These are phyloP conservation scores for Rhodotorula glutinis DNA, from an alignment of 1,284 basidiomycete genomes.

Conservation along the genomic window DNA sequence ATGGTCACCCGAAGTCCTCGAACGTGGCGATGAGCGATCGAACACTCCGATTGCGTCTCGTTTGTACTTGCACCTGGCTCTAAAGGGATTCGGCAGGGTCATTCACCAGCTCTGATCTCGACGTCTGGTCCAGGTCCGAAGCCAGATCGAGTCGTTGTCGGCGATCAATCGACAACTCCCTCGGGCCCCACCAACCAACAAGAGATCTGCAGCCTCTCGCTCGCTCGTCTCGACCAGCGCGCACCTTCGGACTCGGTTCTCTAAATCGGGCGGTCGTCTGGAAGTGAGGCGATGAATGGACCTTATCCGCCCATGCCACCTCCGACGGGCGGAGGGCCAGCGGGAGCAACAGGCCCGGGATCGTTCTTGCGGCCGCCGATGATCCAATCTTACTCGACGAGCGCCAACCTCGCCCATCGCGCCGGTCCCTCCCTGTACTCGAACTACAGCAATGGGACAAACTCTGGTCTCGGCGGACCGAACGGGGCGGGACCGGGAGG, in stretches of 20 bases:
- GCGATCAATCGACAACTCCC: no score
- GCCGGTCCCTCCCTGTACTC: neutral
- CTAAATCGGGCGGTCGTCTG: neutral
- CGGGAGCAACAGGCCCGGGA: no score
- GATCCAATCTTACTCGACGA: slow-evolving; percentile 4
- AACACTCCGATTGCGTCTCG: no score
- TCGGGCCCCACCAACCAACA: no score
- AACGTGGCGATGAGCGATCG: no score
- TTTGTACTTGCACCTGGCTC: neutral
- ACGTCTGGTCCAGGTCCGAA: no score
- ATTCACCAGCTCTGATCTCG: no score
- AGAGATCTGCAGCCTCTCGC: no score
- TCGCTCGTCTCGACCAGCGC: neutral
- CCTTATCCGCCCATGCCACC: slow-evolving; percentile 4
- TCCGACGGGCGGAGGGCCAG: neutral
- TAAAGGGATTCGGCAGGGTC: no score
- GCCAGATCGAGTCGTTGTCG: no score
- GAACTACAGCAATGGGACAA: neutral
- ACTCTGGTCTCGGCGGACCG: slow-evolving; percentile 26
- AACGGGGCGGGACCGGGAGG: slow-evolving; percentile 37
- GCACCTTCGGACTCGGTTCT: neutral
- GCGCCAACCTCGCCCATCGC: neutral
- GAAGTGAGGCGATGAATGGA: neutral
- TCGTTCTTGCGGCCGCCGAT: neutral
- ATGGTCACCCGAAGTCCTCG: no score